Evolutionary conservation across 139 green algal genomes (phyloP).

Genomic region (Chlamydomonas sp.): DNA sequence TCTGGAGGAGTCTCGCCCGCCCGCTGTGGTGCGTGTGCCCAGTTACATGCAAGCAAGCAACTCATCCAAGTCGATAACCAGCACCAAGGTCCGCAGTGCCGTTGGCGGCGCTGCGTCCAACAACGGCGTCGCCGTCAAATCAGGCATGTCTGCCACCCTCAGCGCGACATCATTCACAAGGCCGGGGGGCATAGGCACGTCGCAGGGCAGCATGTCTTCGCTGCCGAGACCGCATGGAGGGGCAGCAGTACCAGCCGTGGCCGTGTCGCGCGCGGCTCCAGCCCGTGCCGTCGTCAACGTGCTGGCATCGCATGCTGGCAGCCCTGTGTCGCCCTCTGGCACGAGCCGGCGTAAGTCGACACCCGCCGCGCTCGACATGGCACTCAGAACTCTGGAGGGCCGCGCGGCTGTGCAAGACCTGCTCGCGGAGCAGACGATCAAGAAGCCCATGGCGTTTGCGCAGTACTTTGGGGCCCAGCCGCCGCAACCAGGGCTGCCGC

Average conservation of each 20-base stretch:
- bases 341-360: slow-evolving; percentile 31
- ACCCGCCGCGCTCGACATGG: slow-evolving; percentile 37
- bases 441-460: slow-evolving; percentile 38
- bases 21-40: no score
- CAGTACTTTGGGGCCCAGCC: slow-evolving; percentile 34
- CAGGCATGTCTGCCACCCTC: no score
- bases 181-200: background rate
- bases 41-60: no score
- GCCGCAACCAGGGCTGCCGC: background rate
- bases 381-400: slow-evolving; percentile 25
- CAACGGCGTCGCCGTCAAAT: no score
- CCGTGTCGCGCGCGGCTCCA: background rate
- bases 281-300: background rate
- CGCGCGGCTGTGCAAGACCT: slow-evolving; percentile 33
- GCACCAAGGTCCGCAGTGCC: no score
- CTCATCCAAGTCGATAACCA: no score
- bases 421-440: slow-evolving; percentile 16
- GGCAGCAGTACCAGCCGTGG: background rate
- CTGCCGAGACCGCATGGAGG: background rate
- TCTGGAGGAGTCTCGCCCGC: no score
- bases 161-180: no score
- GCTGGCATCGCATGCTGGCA: background rate
- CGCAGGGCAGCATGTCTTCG: background rate
- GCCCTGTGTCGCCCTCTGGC: background rate
- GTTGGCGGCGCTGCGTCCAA: no score